Evolutionary conservation across 495 filamentous ascomycete genomes (phyloP), one percentile per base, ranked within the genome.

Genomic region (Hypoxylon crocopeplum): DNA sequence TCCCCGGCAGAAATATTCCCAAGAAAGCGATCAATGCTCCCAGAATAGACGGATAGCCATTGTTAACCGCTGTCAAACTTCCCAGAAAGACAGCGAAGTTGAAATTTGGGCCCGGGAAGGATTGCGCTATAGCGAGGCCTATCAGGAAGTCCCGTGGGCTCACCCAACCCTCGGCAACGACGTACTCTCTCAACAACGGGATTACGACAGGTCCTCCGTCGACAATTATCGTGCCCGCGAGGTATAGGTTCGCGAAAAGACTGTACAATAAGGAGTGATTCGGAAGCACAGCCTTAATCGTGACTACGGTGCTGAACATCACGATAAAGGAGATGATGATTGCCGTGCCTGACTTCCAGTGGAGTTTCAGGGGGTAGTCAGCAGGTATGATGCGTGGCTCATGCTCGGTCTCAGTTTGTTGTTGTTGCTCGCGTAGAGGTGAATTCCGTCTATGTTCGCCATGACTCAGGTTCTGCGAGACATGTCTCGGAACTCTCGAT

Each of bases 141-240:
- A 95, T 83, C 22, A 93, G 79, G 69, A 95, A 93, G 72, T 95
- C 88, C 3, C 91, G 81, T 0, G 87, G 75, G 2, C 83, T 84
- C 8, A 93, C 90, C 90, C 89, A 93, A 39, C 88, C 88, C 24
- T 86, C 84, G n/a, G 79, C 77, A 3, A 93, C 90, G 37, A 93
- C 85, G 72, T 93, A 93, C 49, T 86, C 84, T 41, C 88, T 84
- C 2, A 93, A 77, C 2, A 93, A 80, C 0, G 91, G 91, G 45
- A 95, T 90, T 2, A 95, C 91, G 16, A 93, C 91, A 0, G 91
- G 91, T 3, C 91, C 90, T 24, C 91, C 91, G 47, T 90, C 91
- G 64, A 95, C 92, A 65, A 93, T 93, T 53, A 95, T 87, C 2
- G 91, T 95, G n/a, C 91, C 90, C 2, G 91, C 89, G 5, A 93